These are phyloP conservation scores for Candida alai DNA, from an alignment of 805 yeast genomes.

Conservation along the genomic window DNA sequence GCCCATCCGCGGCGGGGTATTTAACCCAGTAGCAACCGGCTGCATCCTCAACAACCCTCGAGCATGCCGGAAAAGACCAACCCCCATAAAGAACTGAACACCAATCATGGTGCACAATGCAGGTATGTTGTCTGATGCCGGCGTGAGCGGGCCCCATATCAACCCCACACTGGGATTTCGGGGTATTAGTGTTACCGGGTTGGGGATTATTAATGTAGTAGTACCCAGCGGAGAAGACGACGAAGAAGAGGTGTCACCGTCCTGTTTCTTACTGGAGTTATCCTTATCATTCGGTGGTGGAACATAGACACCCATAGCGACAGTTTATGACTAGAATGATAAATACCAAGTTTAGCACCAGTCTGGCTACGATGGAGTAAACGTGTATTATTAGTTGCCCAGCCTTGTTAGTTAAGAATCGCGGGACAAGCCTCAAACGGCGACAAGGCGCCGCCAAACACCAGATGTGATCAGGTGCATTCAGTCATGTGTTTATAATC, in stretches of 20 bases:
- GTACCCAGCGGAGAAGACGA: slow-evolving; percentile 8
- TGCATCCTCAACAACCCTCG: slow-evolving; percentile 1
- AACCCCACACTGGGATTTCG: slow-evolving; percentile 56
- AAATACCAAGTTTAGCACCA: too few species aligned
- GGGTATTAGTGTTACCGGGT: slow-evolving; percentile 17
- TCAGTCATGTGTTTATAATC: too few species aligned
- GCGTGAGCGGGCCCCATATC: slow-evolving; percentile 69
- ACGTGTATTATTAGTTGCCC: too few species aligned
- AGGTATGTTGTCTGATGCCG: slow-evolving; percentile 60
- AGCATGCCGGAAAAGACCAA: slow-evolving; percentile 20
- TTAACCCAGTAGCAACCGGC: slow-evolving; percentile 13
- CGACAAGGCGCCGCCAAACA: too few species aligned
- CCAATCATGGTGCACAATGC: slow-evolving; percentile 53
- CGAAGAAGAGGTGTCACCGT: neutral
- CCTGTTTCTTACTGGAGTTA: neutral
- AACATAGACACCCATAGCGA: slow-evolving; percentile 34
- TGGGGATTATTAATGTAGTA: slow-evolving; percentile 15
- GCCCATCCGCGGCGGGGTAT: slow-evolving; percentile 5
- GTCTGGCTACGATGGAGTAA: too few species aligned
- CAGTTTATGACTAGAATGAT: too few species aligned
- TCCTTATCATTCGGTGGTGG: slow-evolving; percentile 28
- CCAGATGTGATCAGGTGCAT: too few species aligned
- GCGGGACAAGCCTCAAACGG: too few species aligned
- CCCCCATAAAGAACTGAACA: slow-evolving; percentile 50
- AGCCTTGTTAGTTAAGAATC: too few species aligned